Evolutionary conservation across 306 rosid species (phyloP).

Genomic region (Vigna trinervia): DNA sequence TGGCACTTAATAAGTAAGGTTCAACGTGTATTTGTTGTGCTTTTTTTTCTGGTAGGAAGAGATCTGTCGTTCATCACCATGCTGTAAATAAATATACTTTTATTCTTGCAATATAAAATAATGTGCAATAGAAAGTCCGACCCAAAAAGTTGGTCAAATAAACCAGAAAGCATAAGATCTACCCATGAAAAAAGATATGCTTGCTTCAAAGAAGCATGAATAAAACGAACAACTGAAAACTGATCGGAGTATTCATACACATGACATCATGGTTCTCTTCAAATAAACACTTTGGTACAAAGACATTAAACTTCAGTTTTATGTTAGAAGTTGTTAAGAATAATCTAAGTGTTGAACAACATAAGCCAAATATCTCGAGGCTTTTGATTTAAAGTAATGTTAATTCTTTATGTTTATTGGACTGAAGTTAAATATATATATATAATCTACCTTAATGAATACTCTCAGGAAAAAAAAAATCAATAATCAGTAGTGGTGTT

Average conservation of each 20-base stretch:
- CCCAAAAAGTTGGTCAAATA: slow-evolving; percentile 43
- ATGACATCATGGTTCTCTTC: neutral
- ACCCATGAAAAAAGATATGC: slow-evolving; percentile 42
- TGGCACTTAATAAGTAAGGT: slow-evolving; percentile 32
- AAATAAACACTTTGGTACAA: neutral
- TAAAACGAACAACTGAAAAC: slow-evolving; percentile 26
- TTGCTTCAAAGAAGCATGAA: slow-evolving; percentile 41
- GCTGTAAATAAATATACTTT: slow-evolving; percentile 8
- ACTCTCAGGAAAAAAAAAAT: too few species aligned
- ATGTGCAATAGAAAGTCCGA: slow-evolving; percentile 32
- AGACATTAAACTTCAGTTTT: too few species aligned
- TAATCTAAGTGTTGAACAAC: too few species aligned
- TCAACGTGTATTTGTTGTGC: slow-evolving; percentile 40
- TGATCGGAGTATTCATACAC: neutral
- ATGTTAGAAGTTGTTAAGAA: too few species aligned
- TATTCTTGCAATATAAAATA: slow-evolving; percentile 25
- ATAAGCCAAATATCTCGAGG: too few species aligned
- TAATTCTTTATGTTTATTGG: too few species aligned
- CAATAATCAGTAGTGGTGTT: neutral
- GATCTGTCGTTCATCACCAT: slow-evolving; percentile 40
- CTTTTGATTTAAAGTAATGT: too few species aligned
- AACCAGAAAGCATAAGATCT: slow-evolving; percentile 52
- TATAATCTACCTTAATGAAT: too few species aligned
- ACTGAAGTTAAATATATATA: too few species aligned
- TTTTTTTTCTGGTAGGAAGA: slow-evolving; percentile 21